Evolutionary conservation across 805 yeast genomes (phyloP).

Genomic region (Candida hispaniensis): DNA sequence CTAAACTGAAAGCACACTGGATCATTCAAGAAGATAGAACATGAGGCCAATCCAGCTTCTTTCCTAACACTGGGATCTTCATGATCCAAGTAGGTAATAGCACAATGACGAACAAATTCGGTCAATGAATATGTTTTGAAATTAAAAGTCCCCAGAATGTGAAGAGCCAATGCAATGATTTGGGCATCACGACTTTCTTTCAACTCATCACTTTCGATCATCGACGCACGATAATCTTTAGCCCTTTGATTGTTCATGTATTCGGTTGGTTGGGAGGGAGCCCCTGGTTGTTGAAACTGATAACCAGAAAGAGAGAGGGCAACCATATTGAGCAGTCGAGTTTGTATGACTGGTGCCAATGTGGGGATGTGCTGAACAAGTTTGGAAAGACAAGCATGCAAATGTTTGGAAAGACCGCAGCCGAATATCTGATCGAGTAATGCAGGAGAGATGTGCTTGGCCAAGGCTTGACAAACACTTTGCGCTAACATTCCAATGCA

Average conservation of each 20-base stretch:
- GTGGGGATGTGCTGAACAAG: constrained; percentile 71
- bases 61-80: constrained; percentile 68
- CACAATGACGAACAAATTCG: constrained; percentile 79
- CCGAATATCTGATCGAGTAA: constrained; percentile 66
- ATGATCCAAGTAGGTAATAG: constrained; percentile 74
- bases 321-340: constrained; percentile 56
- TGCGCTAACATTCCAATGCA: constrained; percentile 78
- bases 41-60: constrained; percentile 74
- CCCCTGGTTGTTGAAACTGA: constrained; percentile 73
- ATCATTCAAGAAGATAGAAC: constrained; percentile 63
- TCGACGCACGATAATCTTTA: constrained; percentile 61
- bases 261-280: constrained; percentile 42
- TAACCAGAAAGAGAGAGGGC: constrained; percentile 74
- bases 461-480: constrained; percentile 87
- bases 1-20: constrained; percentile 79
- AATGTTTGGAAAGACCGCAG: constrained; percentile 73
- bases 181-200: constrained; percentile 47
- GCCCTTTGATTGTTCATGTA: constrained; percentile 58
- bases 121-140: constrained; percentile 67
- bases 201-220: constrained; percentile 55
- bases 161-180: constrained; percentile 65
- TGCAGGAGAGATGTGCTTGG: constrained; percentile 77
- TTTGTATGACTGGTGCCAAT: constrained; percentile 59
- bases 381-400: constrained; percentile 62
- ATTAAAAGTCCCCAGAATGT: constrained; percentile 62